Percentiles rank a stretch among this genome's conserved stretches.
phyloP scores from a whole-genome alignment of 805 yeast species.

The Wilhelminamyces savonicus region DNA sequence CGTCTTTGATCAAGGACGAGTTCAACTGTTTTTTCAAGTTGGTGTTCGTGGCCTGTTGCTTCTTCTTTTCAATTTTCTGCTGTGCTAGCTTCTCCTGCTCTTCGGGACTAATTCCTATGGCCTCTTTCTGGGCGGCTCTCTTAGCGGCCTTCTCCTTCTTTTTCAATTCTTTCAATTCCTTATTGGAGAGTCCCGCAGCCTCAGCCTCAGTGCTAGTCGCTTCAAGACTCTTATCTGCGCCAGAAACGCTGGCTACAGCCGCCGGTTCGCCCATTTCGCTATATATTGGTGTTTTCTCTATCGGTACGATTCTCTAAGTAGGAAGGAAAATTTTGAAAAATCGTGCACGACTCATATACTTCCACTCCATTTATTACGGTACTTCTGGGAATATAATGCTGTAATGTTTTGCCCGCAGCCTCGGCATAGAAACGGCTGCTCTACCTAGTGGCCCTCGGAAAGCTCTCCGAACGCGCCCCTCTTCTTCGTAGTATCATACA shows the following conservation, averaged over 20 bases:
- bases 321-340: too few relatives aligned
- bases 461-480: conserved; percentile 66
- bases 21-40: conserved; percentile 48
- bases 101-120: conserved; percentile 48
- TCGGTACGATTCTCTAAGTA: too few relatives aligned
- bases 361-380: too few relatives aligned
- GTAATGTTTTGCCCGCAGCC: too few relatives aligned
- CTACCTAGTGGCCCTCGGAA: conserved; percentile 18
- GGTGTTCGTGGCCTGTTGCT: conserved; percentile 38
- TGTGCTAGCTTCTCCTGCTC: conserved; percentile 35
- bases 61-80: conserved; percentile 38
- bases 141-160: conserved; percentile 89
- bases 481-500: conserved; percentile 88
- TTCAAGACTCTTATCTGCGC: too few relatives aligned
- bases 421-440: too few relatives aligned
- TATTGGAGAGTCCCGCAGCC: conserved; percentile 60
- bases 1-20: conserved; percentile 42
- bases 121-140: conserved; percentile 81
- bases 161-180: conserved; percentile 80
- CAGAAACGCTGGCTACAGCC: too few relatives aligned
- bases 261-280: too few relatives aligned
- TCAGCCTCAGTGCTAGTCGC: too few relatives aligned
- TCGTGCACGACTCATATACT: too few relatives aligned
- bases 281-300: too few relatives aligned
- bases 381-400: too few relatives aligned